Conservation (phyloP, 805 yeast species). For the Candida oleophila region DNA sequence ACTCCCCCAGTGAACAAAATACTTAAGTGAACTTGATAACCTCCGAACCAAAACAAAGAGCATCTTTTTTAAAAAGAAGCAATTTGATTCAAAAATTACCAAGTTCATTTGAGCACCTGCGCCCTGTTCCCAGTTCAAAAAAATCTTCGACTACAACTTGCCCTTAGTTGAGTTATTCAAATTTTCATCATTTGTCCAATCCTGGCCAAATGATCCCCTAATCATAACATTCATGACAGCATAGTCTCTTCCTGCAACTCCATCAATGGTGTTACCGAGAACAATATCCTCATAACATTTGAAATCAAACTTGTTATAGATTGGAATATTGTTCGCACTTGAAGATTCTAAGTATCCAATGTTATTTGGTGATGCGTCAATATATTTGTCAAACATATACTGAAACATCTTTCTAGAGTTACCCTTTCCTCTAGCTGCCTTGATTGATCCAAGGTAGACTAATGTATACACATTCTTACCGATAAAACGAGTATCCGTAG, state of each 20-base stretch:
- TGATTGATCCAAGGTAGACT: slow-evolving; percentile 45
- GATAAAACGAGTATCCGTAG: slow-evolving; percentile 37
- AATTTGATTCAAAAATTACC: not conserved
- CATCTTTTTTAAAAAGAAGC: not conserved
- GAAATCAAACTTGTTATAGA: slow-evolving; percentile 53
- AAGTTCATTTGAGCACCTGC: slow-evolving; percentile 9
- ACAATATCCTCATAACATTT: slow-evolving; percentile 48
- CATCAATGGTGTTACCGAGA: slow-evolving; percentile 32
- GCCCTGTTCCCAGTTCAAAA: slow-evolving; percentile 9
- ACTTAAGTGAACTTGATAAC: slow-evolving; percentile 8
- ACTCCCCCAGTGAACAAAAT: slow-evolving; percentile 8
- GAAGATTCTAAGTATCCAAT: slow-evolving; percentile 54
- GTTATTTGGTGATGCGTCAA: slow-evolving; percentile 39
- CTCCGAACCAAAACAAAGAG: not conserved
- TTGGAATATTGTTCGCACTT: slow-evolving; percentile 46
- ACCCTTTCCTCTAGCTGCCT: slow-evolving; percentile 54
- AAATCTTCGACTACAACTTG: slow-evolving; percentile 10
- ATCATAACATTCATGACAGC: slow-evolving; percentile 47
- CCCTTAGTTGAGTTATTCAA: slow-evolving; percentile 10
- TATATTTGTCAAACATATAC: slow-evolving; percentile 44
- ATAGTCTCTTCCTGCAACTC: slow-evolving; percentile 37
- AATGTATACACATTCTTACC: slow-evolving; percentile 40
- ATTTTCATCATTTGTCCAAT: slow-evolving; percentile 28
- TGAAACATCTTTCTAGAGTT: slow-evolving; percentile 51
- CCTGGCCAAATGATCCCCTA: slow-evolving; percentile 33